Conservation (phyloP, 1,284 basidiomycete genomes). For the Puccinia horiana region DNA sequence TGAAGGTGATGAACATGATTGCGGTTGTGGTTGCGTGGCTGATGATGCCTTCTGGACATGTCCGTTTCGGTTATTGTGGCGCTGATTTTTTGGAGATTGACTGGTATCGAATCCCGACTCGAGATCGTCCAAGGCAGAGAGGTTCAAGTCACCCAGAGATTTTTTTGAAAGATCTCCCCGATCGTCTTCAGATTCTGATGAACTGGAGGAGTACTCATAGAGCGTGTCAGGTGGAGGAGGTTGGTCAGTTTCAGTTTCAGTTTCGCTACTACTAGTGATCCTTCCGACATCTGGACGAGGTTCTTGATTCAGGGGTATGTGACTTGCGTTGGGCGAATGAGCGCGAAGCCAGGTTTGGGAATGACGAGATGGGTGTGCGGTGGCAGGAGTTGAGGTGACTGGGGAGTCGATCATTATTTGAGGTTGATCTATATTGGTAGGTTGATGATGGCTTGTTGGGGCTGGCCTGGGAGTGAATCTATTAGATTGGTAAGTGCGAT, state of each 20-base stretch:
- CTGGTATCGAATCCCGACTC: constrained; percentile 8
- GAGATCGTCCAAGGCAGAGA: constrained; percentile 27
- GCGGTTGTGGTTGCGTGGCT: neutral
- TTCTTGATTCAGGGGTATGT: constrained; percentile 33
- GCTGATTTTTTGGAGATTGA: neutral
- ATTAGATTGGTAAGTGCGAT: neutral
- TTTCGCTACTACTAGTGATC: constrained; percentile 34
- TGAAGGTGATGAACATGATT: constrained; percentile 23
- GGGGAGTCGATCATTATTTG: constrained; percentile 21
- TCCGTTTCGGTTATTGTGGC: neutral
- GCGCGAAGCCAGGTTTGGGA: neutral
- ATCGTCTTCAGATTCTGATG: neutral
- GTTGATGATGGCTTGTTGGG: constrained; percentile 9
- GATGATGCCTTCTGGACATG: neutral
- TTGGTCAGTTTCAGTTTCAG: constrained; percentile 38
- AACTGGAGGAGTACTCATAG: neutral
- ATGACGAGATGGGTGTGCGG: constrained; percentile 3
- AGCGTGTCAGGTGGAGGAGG: constrained; percentile 18
- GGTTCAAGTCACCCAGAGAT: constrained; percentile 37
- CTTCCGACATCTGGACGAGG: constrained; percentile 23
- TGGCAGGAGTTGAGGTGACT: constrained; percentile 47
- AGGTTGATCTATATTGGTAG: constrained; percentile 19
- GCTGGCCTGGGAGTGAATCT: neutral
- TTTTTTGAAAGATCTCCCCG: constrained; percentile 12
- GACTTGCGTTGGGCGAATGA: constrained; percentile 38